A percentile compares a stretch with the other conserved stretches of the same genome.
Evolutionary conservation across 345 rosid genomes (phyloP).

Genomic region (Orychophragmus violaceus): DNA sequence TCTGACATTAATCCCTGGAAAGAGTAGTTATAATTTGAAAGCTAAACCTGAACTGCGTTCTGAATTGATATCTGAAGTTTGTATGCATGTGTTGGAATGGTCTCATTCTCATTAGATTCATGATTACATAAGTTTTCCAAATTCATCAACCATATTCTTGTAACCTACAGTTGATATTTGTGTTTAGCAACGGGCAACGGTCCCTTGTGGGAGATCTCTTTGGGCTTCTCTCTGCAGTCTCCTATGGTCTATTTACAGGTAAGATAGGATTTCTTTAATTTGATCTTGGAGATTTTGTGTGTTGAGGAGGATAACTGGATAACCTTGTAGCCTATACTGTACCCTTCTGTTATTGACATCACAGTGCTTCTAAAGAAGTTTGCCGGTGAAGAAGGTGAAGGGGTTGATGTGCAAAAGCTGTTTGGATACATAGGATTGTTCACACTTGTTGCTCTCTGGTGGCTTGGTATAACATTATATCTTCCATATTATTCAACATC

Average conservation of each 20-base stretch:
- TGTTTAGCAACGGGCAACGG: constrained; percentile 74
- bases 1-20: background rate
- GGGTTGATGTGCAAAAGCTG: constrained; percentile 89
- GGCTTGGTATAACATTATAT: constrained; percentile 74
- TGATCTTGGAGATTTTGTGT: background rate
- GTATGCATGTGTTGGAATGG: background rate
- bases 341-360: background rate
- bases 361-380: constrained; percentile 97
- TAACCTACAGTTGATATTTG: constrained; percentile 51
- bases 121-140: constrained; percentile 14
- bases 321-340: background rate
- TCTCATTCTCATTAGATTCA: constrained; percentile 3
- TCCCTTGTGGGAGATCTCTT: constrained; percentile 92
- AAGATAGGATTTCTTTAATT: background rate
- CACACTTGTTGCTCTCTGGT: constrained; percentile 97
- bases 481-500: background rate
- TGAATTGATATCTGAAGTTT: background rate
- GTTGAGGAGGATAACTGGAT: constrained; percentile 1
- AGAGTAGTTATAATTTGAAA: background rate
- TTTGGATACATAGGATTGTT: constrained; percentile 96
- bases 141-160: constrained; percentile 26
- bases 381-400: constrained; percentile 93
- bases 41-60: background rate
- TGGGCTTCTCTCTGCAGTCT: constrained; percentile 95
- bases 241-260: constrained; percentile 94